Conservation (phyloP, 805 yeast species). For the Scheffersomyces ergatensis region DNA sequence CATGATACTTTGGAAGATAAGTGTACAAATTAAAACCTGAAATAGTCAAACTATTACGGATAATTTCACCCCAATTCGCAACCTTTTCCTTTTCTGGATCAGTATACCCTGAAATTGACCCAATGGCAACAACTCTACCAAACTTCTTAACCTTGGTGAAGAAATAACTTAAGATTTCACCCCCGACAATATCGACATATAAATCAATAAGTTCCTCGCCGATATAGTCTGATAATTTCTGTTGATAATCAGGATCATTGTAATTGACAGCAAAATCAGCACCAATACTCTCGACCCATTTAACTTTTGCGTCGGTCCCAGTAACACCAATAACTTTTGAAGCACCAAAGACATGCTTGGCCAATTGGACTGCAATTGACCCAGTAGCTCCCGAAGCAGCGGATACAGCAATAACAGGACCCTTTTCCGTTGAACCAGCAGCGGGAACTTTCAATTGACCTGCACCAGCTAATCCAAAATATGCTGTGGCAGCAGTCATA, state of each 20-base stretch:
- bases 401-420: constrained; percentile 51
- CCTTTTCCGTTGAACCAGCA: constrained; percentile 16
- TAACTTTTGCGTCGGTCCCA: constrained; percentile 57
- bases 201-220: constrained; percentile 50
- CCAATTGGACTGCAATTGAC: constrained; percentile 53
- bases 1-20: constrained; percentile 31
- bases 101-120: constrained; percentile 60
- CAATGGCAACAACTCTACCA: constrained; percentile 58
- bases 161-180: constrained; percentile 49
- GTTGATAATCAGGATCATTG: constrained; percentile 31
- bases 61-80: constrained; percentile 40
- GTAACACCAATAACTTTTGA: constrained; percentile 59
- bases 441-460: constrained; percentile 35
- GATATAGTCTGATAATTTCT: constrained; percentile 24
- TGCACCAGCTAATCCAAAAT: constrained; percentile 49
- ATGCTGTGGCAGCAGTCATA: constrained; percentile 60
- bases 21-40: constrained; percentile 55
- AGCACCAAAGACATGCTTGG: constrained; percentile 51
- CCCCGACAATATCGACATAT: constrained; percentile 66
- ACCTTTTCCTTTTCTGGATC: constrained; percentile 34
- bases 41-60: constrained; percentile 49
- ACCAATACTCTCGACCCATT: constrained; percentile 52
- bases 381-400: constrained; percentile 78
- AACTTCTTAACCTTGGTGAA: constrained; percentile 33
- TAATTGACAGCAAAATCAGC: constrained; percentile 54